Conservation (phyloP, 345 rosid genomes). For the Geranium rotundifolium region DNA sequence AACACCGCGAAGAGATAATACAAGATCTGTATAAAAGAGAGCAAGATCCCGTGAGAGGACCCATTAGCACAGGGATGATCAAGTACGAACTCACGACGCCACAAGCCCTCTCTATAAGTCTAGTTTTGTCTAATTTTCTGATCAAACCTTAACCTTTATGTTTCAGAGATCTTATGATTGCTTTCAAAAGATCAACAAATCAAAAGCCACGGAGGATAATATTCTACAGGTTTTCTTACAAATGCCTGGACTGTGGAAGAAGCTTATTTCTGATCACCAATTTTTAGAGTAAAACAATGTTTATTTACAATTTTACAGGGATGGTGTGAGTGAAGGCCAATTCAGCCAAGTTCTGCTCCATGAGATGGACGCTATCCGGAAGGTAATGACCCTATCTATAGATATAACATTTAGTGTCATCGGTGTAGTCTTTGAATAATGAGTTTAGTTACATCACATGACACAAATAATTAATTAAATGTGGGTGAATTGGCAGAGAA, state of each 20-base stretch:
- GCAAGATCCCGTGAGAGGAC: slow-evolving; percentile 21
- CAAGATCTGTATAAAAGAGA: slow-evolving; percentile 36
- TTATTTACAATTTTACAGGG: slow-evolving; percentile 27
- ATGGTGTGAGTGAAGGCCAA: slow-evolving; percentile 81
- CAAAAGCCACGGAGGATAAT: slow-evolving; percentile 45
- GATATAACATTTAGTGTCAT: background rate
- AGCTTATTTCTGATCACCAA: background rate
- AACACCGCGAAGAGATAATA: slow-evolving; percentile 58
- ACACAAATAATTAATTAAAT: too few relatives aligned
- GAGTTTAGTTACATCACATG: too few relatives aligned
- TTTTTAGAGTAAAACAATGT: background rate
- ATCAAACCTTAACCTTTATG: background rate
- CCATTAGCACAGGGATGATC: slow-evolving; percentile 45
- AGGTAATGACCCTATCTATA: slow-evolving; percentile 19
- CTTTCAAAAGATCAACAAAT: slow-evolving; percentile 30
- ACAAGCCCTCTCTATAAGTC: background rate
- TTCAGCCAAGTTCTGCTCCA: slow-evolving; percentile 50
- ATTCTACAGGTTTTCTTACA: slow-evolving; percentile 42
- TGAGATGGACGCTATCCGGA: slow-evolving; percentile 54
- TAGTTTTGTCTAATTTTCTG: background rate
- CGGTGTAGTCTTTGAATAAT: too few relatives aligned
- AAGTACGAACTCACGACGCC: slow-evolving; percentile 22
- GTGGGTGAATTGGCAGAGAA: too few relatives aligned
- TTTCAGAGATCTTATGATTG: slow-evolving; percentile 47
- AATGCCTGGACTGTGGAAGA: background rate